Conservation (phyloP, 768 basidiomycete genomes). For the Trichaptum fuscoviolaceum region DNA sequence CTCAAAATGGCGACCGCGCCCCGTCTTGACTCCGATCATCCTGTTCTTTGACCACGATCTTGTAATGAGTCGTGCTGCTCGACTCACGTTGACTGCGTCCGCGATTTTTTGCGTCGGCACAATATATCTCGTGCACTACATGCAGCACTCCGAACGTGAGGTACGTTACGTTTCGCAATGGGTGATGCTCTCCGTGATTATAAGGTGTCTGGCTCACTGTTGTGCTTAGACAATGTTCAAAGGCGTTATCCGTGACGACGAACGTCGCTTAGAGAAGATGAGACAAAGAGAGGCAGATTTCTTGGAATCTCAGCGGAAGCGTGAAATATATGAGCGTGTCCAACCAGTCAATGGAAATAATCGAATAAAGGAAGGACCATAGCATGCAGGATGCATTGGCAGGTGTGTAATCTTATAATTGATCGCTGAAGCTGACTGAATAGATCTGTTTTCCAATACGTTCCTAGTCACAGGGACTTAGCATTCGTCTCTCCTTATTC, state of each 20-base stretch:
- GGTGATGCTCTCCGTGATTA: background rate
- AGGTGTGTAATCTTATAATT: no score
- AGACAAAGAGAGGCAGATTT: slow-evolving; percentile 57
- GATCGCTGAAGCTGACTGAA: no score
- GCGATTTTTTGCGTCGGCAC: slow-evolving; percentile 58
- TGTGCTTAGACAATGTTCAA: slow-evolving; percentile 75
- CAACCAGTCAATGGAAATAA: slow-evolving; percentile 24
- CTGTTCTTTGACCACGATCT: background rate
- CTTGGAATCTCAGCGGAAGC: slow-evolving; percentile 55
- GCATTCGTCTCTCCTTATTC: no score
- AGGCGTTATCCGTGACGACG: slow-evolving; percentile 87
- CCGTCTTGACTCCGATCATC: background rate
- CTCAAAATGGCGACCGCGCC: no score
- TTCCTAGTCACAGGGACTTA: no score
- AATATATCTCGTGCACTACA: slow-evolving; percentile 86
- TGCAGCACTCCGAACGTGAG: slow-evolving; percentile 79
- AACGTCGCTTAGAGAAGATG: slow-evolving; percentile 69
- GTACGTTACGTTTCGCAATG: slow-evolving; percentile 33
- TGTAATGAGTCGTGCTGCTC: slow-evolving; percentile 44
- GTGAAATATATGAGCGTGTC: slow-evolving; percentile 58
- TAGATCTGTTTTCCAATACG: no score
- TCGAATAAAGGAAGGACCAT: background rate
- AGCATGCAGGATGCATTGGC: background rate
- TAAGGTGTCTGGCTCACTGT: slow-evolving; percentile 5
- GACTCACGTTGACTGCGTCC: slow-evolving; percentile 66